Base-by-base conservation (phyloP, 192 early-diverging fungal species). In the Diversispora eburnea region DNA sequence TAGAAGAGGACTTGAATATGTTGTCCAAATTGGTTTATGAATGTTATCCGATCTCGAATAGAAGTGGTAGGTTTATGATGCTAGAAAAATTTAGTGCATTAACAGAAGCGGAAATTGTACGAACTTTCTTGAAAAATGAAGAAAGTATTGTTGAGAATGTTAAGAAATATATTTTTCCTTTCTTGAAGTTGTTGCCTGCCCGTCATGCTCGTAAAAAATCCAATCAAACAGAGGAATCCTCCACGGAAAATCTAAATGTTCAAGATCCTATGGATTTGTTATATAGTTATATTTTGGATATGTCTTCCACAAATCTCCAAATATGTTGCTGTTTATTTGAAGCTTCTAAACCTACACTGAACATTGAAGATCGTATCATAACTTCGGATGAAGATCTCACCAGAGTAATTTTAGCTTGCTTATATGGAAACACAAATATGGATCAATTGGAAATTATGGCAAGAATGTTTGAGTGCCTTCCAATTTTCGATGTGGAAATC, bases 11-110 rank as follows among this genome's bases (percentile, higher is more conserved):
- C 57, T 78, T 89, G 25, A 78, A 84, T 33, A 86, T 87, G 64
- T 61, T 91, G 13, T 85, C 80, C 42, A 83, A 83, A 56, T 73
- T 89, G 9, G 61, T 91, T 2, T 91, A 91, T 72, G 84, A 87
- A 48, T 86, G 82, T 42, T 83, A 79, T 54, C 82, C 78, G n/a
- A 52, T 61, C 42, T 64, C 75, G 67, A 41, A 76, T 47, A 20
- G 64, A 68, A 42, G 77, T 72, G 45, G 75, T 46, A 42, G 60
- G 52, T 59, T 67, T 13, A 19, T 80, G 39, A 62, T 80, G 8
- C 52, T 87, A 15, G 71, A 77, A 20, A 58, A 76, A 57, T 80
- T 86, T 20, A 76, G 77, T 43, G 33, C 76, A 2, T 77, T 81
- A 76, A 43, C 81, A 43, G 79, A 80, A 3, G 73, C 75, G 63